phyloP scores from a whole-genome alignment of 352 stramenopile species.

The Globisporangium echinulatum region DNA sequence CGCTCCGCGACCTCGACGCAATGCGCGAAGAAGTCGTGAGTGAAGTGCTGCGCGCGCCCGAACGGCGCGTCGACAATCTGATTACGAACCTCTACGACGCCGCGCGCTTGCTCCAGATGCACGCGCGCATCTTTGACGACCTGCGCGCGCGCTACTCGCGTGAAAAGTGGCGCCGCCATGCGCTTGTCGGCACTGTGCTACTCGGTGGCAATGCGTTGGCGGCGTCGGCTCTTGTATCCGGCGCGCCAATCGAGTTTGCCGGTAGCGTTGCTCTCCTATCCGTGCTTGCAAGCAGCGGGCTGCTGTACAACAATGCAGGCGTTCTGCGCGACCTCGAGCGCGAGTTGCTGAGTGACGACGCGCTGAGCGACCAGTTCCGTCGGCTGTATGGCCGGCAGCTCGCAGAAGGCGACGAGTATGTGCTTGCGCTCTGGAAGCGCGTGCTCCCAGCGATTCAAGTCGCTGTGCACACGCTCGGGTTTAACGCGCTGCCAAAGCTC shows the following conservation, averaged over 20 bases:
- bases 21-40: conserved; percentile 97
- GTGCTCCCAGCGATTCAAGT: conserved; percentile 82
- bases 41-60: conserved; percentile 95
- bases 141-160: conserved; percentile 65
- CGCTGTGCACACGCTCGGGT: conserved; percentile 79
- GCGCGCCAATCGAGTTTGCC: conserved; percentile 75
- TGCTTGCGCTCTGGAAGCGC: conserved; percentile 91
- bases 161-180: conserved; percentile 79
- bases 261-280: conserved; percentile 74
- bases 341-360: conserved; percentile 81
- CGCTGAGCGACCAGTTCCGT: conserved; percentile 90
- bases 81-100: conserved; percentile 98
- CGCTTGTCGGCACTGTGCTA: conserved; percentile 53
- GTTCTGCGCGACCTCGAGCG: conserved; percentile 83
- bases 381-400: conserved; percentile 92
- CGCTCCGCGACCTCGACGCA: conserved; percentile 93
- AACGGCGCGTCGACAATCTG: conserved; percentile 98
- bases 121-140: conserved; percentile 87
- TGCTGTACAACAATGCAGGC: conserved; percentile 89
- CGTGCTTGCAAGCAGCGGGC: conserved; percentile 68
- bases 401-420: conserved; percentile 97
- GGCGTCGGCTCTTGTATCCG: conserved; percentile 71
- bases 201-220: conserved; percentile 69
- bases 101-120: conserved; percentile 92
- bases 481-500: conserved; percentile 83